Conservation (phyloP, 202 grass and related monocot species). For the Elaeis oleifera region DNA sequence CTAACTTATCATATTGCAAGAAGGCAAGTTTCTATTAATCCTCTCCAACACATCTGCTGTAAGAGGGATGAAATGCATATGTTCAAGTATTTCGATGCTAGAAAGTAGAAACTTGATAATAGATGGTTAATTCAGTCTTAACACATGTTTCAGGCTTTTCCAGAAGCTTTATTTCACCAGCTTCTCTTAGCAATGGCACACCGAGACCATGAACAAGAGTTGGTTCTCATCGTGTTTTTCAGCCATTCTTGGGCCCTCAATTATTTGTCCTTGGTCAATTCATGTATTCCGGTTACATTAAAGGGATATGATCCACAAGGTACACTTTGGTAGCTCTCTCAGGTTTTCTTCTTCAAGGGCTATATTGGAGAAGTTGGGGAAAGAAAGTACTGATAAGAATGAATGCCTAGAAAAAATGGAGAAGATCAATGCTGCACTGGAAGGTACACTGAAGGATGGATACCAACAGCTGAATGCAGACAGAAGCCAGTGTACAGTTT, state of each 20-base stretch:
- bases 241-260: slow-evolving; percentile 47
- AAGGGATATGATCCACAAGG: slow-evolving; percentile 38
- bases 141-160: slow-evolving; percentile 53
- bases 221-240: slow-evolving; percentile 76
- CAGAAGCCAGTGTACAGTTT: slow-evolving; percentile 22
- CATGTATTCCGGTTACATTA: slow-evolving; percentile 45
- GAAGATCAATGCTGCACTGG: slow-evolving; percentile 26
- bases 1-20: slow-evolving; percentile 69
- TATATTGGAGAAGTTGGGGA: slow-evolving; percentile 27
- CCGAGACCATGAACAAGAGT: slow-evolving; percentile 80
- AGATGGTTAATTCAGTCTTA: background rate
- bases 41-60: slow-evolving; percentile 6
- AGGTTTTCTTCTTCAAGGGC: slow-evolving; percentile 48
- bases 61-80: slow-evolving; percentile 18
- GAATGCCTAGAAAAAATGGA: slow-evolving; percentile 27
- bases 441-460: slow-evolving; percentile 26
- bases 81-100: background rate
- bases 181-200: slow-evolving; percentile 88
- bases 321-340: slow-evolving; percentile 56
- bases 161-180: slow-evolving; percentile 92
- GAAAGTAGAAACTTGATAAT: no score
- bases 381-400: slow-evolving; percentile 22
- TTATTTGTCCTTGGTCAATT: slow-evolving; percentile 68
- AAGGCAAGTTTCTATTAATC: slow-evolving; percentile 47
- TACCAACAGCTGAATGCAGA: slow-evolving; percentile 28